Conservation (phyloP, 371 early-diverging fungal species). For the Saksenaea oblongispora region DNA sequence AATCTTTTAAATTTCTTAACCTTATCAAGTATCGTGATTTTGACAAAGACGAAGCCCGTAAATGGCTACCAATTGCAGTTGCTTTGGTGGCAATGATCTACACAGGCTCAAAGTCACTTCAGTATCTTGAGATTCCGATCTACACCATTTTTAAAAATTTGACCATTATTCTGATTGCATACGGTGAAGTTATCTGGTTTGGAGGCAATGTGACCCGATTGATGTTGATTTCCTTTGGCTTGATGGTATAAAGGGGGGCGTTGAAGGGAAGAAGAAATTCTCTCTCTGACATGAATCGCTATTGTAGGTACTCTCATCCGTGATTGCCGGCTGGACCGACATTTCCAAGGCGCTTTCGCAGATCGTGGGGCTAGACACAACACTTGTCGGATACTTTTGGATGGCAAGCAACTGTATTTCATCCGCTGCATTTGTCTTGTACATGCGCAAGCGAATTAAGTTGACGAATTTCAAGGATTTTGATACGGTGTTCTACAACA, state of each 20-base stretch:
- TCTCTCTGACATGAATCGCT: not conserved
- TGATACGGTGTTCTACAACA: slow-evolving; percentile 98
- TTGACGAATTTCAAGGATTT: slow-evolving; percentile 87
- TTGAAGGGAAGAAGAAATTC: not conserved
- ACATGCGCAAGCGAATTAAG: slow-evolving; percentile 88
- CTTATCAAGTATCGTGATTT: slow-evolving; percentile 71
- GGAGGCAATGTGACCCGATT: slow-evolving; percentile 75
- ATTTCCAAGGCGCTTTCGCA: slow-evolving; percentile 55
- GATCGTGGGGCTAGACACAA: slow-evolving; percentile 18
- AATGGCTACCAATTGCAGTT: slow-evolving; percentile 89
- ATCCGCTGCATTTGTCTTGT: slow-evolving; percentile 88
- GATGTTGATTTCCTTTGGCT: slow-evolving; percentile 82
- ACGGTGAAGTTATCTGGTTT: slow-evolving; percentile 90
- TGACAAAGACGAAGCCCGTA: slow-evolving; percentile 66
- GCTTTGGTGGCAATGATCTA: slow-evolving; percentile 96
- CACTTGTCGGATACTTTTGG: slow-evolving; percentile 87
- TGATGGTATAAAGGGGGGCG: slow-evolving; percentile 74
- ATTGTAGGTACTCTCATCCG: slow-evolving; percentile 77
- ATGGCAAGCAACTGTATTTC: slow-evolving; percentile 84
- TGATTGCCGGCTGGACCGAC: slow-evolving; percentile 90
- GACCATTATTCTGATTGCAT: slow-evolving; percentile 96
- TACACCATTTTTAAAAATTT: slow-evolving; percentile 99
- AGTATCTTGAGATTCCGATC: slow-evolving; percentile 91
- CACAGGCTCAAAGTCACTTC: slow-evolving; percentile 93
- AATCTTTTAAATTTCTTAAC: slow-evolving; percentile 61